Conservation (phyloP, 2,329 filamentous ascomycete species). For the Stylonectria norvegica region DNA sequence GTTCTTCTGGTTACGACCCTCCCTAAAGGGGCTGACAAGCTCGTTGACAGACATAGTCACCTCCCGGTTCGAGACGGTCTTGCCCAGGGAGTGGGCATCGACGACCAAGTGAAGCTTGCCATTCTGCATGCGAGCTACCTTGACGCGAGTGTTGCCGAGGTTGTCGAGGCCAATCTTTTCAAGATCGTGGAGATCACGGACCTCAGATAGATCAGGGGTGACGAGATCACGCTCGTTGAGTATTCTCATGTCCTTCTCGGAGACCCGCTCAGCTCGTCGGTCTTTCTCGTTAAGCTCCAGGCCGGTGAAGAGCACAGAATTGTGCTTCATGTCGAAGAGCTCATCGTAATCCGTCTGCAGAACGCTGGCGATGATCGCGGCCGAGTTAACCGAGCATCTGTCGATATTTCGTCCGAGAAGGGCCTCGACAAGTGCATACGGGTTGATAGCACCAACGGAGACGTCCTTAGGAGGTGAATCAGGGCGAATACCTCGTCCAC, state of each 20-base stretch:
- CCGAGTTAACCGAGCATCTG: conserved; percentile 31
- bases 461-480: conserved; percentile 39
- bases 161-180: conserved; percentile 39
- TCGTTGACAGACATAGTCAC: conserved; percentile 41
- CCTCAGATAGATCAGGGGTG: conserved; percentile 41
- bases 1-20: conserved; percentile 25
- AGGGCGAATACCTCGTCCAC: conserved; percentile 19
- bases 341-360: conserved; percentile 47
- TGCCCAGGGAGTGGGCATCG: conserved; percentile 32
- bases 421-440: conserved; percentile 43
- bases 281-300: conserved; percentile 39
- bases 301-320: conserved; percentile 41
- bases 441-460: conserved; percentile 40
- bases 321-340: conserved; percentile 44
- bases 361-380: conserved; percentile 38
- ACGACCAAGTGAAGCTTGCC: conserved; percentile 43
- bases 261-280: conserved; percentile 35
- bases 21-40: conserved; percentile 37
- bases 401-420: conserved; percentile 39
- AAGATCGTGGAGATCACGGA: conserved; percentile 38
- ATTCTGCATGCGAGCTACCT: conserved; percentile 41
- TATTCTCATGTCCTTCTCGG: conserved; percentile 39
- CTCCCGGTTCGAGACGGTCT: conserved; percentile 37
- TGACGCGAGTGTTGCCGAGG: conserved; percentile 34
- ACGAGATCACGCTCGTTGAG: conserved; percentile 40